Conservation (phyloP, 441 rosid species). For the Pelargonium fulgidum region DNA sequence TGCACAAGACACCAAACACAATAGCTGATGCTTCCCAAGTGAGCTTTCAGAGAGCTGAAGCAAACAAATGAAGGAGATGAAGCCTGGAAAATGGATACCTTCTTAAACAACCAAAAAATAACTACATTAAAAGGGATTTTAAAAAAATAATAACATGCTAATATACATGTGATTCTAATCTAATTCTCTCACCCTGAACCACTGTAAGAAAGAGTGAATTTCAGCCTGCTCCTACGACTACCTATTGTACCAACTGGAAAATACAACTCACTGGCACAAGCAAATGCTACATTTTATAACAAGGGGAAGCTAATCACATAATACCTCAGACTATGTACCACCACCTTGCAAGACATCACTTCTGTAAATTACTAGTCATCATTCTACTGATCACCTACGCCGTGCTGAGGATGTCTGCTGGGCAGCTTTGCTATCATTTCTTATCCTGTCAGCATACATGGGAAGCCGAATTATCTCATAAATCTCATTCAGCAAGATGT, state of each 20-base stretch:
- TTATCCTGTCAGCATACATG: slow-evolving; percentile 93
- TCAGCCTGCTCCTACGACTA: slow-evolving; percentile 5
- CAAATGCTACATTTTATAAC: neutral
- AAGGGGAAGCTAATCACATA: neutral
- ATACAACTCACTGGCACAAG: neutral
- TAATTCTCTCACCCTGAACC: slow-evolving; percentile 30
- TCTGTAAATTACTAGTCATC: too few species aligned
- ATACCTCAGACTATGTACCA: too few species aligned
- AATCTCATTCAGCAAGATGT: slow-evolving; percentile 73
- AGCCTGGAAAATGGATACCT: too few species aligned
- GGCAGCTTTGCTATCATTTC: slow-evolving; percentile 67
- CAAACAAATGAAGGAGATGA: too few species aligned
- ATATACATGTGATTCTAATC: slow-evolving; percentile 38
- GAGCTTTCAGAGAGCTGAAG: too few species aligned
- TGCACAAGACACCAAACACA: too few species aligned
- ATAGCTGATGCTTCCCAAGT: too few species aligned
- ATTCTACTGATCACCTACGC: slow-evolving; percentile 31
- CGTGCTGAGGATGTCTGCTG: slow-evolving; percentile 44
- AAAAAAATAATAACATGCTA: slow-evolving; percentile 17
- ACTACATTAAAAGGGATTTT: neutral
- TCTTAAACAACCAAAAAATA: too few species aligned
- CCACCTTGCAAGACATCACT: neutral
- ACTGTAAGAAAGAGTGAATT: slow-evolving; percentile 20
- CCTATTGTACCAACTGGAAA: neutral
- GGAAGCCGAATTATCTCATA: slow-evolving; percentile 79